phyloP scores from a whole-genome alignment of 345 rosid genomes.

The Kandelia obovata region DNA sequence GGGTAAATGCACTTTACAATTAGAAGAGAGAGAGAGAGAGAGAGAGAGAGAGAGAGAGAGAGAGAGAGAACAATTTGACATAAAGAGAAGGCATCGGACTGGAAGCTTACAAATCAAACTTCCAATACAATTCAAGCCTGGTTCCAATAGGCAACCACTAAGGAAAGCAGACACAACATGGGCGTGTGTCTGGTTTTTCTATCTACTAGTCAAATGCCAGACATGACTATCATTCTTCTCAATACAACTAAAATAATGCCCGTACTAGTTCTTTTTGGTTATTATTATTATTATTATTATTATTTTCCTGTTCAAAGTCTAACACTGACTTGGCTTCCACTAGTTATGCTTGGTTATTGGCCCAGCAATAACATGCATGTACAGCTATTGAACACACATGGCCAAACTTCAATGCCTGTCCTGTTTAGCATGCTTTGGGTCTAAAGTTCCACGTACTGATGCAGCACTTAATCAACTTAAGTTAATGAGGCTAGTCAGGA shows the following conservation, averaged over 20 bases:
- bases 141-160: slow-evolving; percentile 4
- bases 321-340: slow-evolving; percentile 11
- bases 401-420: not conserved
- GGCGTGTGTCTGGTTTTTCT: not conserved
- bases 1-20: not conserved
- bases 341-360: slow-evolving; percentile 6
- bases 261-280: not conserved
- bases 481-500: not conserved
- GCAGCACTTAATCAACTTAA: not conserved
- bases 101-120: slow-evolving; percentile 2
- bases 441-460: not conserved
- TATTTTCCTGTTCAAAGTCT: not conserved
- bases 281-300: not conserved
- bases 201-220: not conserved
- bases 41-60: not conserved
- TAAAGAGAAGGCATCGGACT: not conserved
- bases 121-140: not conserved
- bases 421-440: not conserved
- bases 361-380: slow-evolving; percentile 3
- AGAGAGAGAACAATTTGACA: not conserved
- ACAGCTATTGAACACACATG: not conserved
- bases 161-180: slow-evolving; percentile 1
- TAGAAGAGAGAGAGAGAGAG: not conserved
- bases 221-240: not conserved
- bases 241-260: not conserved